Evolutionary conservation across 148 eudicot species (phyloP).

Genomic region (Vaccinium darrowii): DNA sequence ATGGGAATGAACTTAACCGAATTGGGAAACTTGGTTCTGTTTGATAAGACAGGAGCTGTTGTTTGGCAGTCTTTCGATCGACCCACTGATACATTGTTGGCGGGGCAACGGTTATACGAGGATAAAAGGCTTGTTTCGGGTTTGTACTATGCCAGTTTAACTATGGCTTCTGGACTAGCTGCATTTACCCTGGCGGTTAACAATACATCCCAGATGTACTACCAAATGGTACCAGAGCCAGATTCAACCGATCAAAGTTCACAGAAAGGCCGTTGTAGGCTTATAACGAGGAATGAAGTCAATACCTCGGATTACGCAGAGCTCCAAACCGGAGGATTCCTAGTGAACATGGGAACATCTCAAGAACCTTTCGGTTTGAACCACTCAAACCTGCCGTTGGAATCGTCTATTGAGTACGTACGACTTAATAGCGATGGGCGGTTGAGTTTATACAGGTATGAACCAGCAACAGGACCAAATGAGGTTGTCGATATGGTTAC

Average conservation of each 20-base stretch:
- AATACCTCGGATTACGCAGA: conserved; percentile 3
- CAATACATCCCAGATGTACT: conserved; percentile 4
- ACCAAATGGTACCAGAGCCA: neutral
- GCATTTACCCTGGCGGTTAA: neutral
- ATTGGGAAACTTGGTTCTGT: conserved; percentile 17
- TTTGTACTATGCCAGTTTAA: neutral
- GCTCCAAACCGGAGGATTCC: neutral
- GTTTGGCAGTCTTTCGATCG: conserved; percentile 21
- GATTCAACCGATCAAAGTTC: neutral
- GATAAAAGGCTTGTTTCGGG: neutral
- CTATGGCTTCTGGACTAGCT: neutral
- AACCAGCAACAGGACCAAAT: neutral
- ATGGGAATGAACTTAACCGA: conserved; percentile 20
- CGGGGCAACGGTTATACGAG: conserved; percentile 18
- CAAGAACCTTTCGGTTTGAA: neutral
- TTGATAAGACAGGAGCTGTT: neutral
- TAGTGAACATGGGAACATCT: neutral
- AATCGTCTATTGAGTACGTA: conserved; percentile 12
- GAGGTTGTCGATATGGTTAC: conserved; percentile 10
- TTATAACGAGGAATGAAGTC: neutral
- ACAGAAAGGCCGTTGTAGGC: neutral
- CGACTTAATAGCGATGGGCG: neutral
- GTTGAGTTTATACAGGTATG: conserved; percentile 3
- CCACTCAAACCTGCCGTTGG: neutral
- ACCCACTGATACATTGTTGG: conserved; percentile 15